A percentile compares a stretch with the other conserved stretches of the same genome.
Evolutionary conservation across 176 grass and related monocot genomes (phyloP).

Genomic region (Luzula sylvatica): DNA sequence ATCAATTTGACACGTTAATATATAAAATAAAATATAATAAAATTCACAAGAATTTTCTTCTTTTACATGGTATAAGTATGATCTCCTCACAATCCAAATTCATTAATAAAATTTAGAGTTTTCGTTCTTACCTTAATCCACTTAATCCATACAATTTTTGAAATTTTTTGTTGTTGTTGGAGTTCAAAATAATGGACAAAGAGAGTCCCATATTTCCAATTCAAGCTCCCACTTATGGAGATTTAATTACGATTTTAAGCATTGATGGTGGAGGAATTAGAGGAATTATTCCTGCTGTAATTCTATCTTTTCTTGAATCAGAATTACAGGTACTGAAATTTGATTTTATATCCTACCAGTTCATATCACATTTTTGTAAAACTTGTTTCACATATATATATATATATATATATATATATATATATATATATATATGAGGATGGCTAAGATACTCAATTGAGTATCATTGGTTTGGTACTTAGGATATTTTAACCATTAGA

Average conservation of each 20-base stretch:
- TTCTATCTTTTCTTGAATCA: conserved; percentile 69
- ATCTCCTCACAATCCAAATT: not conserved
- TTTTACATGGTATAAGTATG: conserved; percentile 11
- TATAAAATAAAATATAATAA: too few species aligned
- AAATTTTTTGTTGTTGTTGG: too few species aligned
- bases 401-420: too few species aligned
- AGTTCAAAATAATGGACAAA: conserved; percentile 31
- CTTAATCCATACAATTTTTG: not conserved
- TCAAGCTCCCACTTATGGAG: conserved; percentile 80
- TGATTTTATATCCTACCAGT: too few species aligned
- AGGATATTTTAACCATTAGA: too few species aligned
- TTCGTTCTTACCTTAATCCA: not conserved
- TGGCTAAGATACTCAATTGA: too few species aligned
- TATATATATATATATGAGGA: too few species aligned
- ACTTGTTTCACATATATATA: too few species aligned
- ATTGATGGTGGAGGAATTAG: conserved; percentile 84
- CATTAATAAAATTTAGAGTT: not conserved
- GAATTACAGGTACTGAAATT: conserved; percentile 89
- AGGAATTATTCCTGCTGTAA: conserved; percentile 73
- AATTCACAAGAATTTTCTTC: too few species aligned
- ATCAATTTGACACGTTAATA: too few species aligned
- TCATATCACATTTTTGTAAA: too few species aligned
- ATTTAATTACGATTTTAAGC: conserved; percentile 64
- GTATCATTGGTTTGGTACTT: too few species aligned
- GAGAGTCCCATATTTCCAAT: conserved; percentile 22